A percentile compares a stretch with the other conserved stretches of the same genome.
Conservation (phyloP, 345 rosid genomes). For the Orychophragmus violaceus region DNA sequence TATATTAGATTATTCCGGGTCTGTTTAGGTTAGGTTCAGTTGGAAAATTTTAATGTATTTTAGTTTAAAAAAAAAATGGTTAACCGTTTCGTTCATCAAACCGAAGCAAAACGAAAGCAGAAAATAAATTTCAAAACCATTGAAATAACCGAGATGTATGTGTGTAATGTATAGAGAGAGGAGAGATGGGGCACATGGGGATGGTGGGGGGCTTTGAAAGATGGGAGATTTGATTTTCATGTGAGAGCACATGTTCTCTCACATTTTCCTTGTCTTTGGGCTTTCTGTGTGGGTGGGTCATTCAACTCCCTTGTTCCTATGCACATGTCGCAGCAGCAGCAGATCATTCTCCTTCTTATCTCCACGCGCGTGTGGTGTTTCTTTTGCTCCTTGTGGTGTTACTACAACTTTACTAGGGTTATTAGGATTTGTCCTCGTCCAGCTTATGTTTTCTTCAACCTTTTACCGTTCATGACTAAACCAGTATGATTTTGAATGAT, state of each 20-base stretch:
- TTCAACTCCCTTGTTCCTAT: conserved; percentile 2
- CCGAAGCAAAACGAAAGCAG: no score
- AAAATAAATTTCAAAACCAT: no score
- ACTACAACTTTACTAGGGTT: neutral
- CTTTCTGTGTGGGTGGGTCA: conserved; percentile 9
- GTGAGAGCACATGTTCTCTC: conserved; percentile 23
- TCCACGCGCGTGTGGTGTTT: neutral
- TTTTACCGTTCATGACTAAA: no score
- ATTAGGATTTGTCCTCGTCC: neutral
- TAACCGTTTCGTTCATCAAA: no score
- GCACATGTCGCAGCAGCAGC: conserved; percentile 9
- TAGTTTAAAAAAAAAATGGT: no score
- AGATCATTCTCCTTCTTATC: neutral
- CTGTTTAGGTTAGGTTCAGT: no score
- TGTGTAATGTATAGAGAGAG: neutral
- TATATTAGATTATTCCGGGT: no score
- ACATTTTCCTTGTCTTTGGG: conserved; percentile 2
- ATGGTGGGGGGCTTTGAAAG: conserved; percentile 11
- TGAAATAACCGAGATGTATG: no score
- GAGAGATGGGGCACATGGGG: conserved; percentile 24
- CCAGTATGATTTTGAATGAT: no score
- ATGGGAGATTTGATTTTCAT: conserved; percentile 21
- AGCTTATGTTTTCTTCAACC: neutral
- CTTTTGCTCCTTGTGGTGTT: no score
- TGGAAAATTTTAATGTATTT: no score